phyloP scores from a whole-genome alignment of 441 rosid species.

The Hura crepitans region DNA sequence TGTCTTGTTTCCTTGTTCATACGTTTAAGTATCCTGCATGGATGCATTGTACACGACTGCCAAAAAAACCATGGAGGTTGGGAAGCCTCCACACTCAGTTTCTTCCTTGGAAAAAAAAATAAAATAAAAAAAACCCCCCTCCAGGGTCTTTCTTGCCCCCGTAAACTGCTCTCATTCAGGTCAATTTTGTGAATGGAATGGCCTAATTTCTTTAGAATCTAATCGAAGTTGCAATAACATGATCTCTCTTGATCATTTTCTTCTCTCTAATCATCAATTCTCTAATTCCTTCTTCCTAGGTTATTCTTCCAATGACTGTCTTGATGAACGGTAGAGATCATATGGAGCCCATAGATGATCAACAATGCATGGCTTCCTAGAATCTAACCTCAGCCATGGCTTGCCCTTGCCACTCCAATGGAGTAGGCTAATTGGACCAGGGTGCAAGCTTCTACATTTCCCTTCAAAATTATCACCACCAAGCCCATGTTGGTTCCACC shows the following conservation, averaged over 20 bases:
- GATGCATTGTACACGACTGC: too few relatives aligned
- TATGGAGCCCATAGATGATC: slow-evolving; percentile 81
- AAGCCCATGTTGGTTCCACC: slow-evolving; percentile 87
- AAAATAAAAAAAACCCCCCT: too few relatives aligned
- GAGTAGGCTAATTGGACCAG: slow-evolving; percentile 67
- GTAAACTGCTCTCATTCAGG: too few relatives aligned
- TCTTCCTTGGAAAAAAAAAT: too few relatives aligned
- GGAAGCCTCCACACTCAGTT: too few relatives aligned
- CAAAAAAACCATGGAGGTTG: too few relatives aligned
- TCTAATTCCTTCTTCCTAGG: neutral
- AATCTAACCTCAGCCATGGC: slow-evolving; percentile 69
- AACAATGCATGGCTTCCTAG: slow-evolving; percentile 56
- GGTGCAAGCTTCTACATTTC: slow-evolving; percentile 61
- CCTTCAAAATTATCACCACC: slow-evolving; percentile 73
- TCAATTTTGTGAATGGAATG: neutral
- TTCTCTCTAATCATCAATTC: neutral
- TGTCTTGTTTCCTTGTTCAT: neutral
- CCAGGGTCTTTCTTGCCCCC: too few relatives aligned
- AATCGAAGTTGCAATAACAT: neutral
- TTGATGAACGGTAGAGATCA: slow-evolving; percentile 62
- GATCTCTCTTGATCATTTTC: too few relatives aligned
- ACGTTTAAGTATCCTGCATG: neutral
- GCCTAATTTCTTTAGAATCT: neutral
- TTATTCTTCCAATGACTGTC: slow-evolving; percentile 48
- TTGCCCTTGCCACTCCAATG: slow-evolving; percentile 89